Conservation (phyloP, 768 basidiomycete species). For the Arthromyces matolae region DNA sequence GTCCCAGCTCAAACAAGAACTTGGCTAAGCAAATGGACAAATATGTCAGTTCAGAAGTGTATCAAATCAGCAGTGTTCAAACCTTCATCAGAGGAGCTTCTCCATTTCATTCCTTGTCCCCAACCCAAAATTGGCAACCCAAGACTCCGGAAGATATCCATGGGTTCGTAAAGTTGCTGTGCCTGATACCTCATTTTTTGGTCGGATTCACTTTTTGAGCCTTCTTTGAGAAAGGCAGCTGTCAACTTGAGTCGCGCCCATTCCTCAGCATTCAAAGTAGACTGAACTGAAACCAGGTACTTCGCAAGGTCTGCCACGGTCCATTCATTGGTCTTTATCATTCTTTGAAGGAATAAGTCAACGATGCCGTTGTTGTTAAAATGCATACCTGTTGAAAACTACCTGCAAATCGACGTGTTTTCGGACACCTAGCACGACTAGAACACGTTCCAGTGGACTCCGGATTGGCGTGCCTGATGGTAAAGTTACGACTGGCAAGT, state of each 20-base stretch:
- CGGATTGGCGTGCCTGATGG: constrained; percentile 63
- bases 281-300: constrained; percentile 82
- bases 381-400: constrained; percentile 74
- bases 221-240: constrained; percentile 69
- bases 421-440: constrained; percentile 76
- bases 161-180: constrained; percentile 81
- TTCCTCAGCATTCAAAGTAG: constrained; percentile 44
- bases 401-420: constrained; percentile 91
- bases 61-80: not conserved
- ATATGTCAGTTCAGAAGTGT: not conserved
- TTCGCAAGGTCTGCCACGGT: constrained; percentile 78
- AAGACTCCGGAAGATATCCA: constrained; percentile 64
- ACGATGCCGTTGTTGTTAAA: not conserved
- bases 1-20: constrained; percentile 69
- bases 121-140: constrained; percentile 85
- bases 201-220: constrained; percentile 13
- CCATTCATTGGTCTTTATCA: constrained; percentile 91
- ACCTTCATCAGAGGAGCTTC: constrained; percentile 84
- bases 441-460: constrained; percentile 65
- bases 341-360: constrained; percentile 42
- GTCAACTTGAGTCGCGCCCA: constrained; percentile 58
- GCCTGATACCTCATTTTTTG: constrained; percentile 57
- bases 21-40: constrained; percentile 58
- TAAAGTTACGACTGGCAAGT: constrained; percentile 75
- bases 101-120: constrained; percentile 79